These are phyloP conservation scores for Curvularia verruculosa DNA, from an alignment of 2,329 filamentous ascomycete species.

Conservation along the genomic window DNA sequence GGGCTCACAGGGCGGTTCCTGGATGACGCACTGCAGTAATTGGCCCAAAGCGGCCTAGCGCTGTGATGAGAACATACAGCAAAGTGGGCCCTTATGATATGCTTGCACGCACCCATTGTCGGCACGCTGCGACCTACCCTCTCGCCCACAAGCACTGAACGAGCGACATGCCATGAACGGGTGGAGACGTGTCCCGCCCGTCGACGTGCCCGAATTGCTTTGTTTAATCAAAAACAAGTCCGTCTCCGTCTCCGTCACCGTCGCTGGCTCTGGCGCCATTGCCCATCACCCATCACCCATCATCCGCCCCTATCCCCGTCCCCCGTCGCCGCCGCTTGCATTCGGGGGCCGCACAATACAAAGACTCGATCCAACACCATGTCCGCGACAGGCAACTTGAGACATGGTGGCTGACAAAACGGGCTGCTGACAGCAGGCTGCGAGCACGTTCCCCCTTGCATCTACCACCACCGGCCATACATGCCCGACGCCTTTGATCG, in stretches of 20 bases:
- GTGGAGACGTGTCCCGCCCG: constrained; percentile 1
- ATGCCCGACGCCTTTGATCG: constrained; percentile 1
- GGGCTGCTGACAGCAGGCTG: constrained; percentile 27
- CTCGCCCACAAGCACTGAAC: not conserved
- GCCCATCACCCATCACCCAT: too few species aligned
- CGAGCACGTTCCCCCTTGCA: constrained; percentile 17
- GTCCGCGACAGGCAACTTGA: constrained; percentile 8
- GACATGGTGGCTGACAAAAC: constrained; percentile 19
- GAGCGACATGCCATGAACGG: not conserved
- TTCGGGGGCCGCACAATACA: not conserved
- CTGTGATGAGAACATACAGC: constrained; percentile 2
- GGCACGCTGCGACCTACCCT: too few species aligned
- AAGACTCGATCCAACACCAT: not conserved
- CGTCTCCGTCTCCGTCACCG: not conserved
- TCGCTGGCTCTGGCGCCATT: too few species aligned
- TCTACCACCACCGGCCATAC: constrained; percentile 7
- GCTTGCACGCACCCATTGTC: constrained; percentile 13
- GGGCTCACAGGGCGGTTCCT: constrained; percentile 40
- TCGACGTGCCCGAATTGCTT: not conserved
- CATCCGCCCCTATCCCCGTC: too few species aligned
- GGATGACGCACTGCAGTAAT: constrained; percentile 37
- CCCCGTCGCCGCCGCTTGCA: too few species aligned
- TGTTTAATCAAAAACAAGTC: not conserved
- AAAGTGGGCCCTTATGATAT: constrained; percentile 17
- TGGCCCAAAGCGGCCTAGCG: constrained; percentile 21